phyloP scores from a whole-genome alignment of 495 filamentous ascomycete species.

The Penicillium antarcticum region DNA sequence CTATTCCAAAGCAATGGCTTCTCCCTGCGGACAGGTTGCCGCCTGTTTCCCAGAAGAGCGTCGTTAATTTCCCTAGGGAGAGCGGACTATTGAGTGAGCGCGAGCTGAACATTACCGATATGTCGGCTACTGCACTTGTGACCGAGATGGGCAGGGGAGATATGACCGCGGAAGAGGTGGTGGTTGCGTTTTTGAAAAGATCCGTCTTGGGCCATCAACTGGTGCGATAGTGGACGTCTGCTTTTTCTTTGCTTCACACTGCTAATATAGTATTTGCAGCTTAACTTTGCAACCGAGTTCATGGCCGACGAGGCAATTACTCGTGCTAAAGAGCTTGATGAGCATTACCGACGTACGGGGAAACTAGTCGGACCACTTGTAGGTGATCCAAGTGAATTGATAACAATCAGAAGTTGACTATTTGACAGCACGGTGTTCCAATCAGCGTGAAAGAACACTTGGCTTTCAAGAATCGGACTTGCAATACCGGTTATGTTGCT shows the following conservation, averaged over 20 bases:
- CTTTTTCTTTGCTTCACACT: neutral
- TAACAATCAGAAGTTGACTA: constrained; percentile 12
- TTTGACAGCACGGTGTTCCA: constrained; percentile 59
- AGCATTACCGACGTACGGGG: constrained; percentile 35
- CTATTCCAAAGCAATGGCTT: constrained; percentile 42
- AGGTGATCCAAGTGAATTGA: neutral
- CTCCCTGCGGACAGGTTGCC: constrained; percentile 27
- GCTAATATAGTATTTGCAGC: constrained; percentile 16
- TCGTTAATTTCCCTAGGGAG: constrained; percentile 38
- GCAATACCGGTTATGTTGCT: constrained; percentile 39
- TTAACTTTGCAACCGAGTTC: constrained; percentile 67
- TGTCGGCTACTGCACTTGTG: constrained; percentile 51
- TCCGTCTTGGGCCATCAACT: constrained; percentile 60
- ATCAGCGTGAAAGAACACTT: constrained; percentile 67
- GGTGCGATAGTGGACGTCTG: constrained; percentile 12
- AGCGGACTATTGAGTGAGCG: constrained; percentile 48
- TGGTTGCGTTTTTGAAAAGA: constrained; percentile 59
- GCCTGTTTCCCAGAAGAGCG: constrained; percentile 28
- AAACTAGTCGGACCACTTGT: constrained; percentile 39
- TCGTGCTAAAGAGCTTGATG: constrained; percentile 58
- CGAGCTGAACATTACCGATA: constrained; percentile 59
- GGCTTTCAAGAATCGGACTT: constrained; percentile 47
- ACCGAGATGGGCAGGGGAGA: constrained; percentile 42
- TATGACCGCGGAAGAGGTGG: constrained; percentile 55
- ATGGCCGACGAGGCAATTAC: constrained; percentile 59